Evolutionary conservation across 208 protist genomes (phyloP), one percentile per base, ranked within the genome.

Genomic region (Crithidia fasciculata): DNA sequence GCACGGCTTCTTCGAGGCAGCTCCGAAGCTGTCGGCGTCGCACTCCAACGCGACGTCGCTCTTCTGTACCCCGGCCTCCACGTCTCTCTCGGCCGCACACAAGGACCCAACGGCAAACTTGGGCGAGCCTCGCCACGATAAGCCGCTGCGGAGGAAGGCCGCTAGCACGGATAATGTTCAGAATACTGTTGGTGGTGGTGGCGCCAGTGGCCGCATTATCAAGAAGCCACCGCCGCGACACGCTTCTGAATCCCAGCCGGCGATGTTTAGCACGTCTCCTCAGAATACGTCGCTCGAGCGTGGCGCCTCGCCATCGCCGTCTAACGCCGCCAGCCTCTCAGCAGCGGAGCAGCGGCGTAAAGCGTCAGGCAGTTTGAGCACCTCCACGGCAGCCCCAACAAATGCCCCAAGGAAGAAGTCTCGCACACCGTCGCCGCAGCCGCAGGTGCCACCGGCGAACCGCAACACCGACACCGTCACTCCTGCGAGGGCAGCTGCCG

Each of bases 201-300:
- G 5, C 39, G 19, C 41, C 19, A 37, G 41, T 3, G 43, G 54
- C 2, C 5, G 28, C 9, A 52, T 61, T 7, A 16, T 7, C 41
- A 72, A 58, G 68, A 64, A 62, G 44, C 10, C 68, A 3, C 43
- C 57, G 68, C 56, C 55, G 55, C 44, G 28, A 36, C 60, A 39
- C 19, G 36, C 70, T 7, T 58, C 36, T 15, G 54, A 40, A 3
- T 59, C 65, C 18, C 52, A 70, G 41, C 43, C 65, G 10, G 40
- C 41, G 39, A 69, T 58, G 47, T 18, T 61, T 19, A 61, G 43
- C 54, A 61, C 65, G 8, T 70, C 65, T 4, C 65, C 65, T 0
- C 41, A 2, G 4, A 61, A 61, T 41, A 43, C 54, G 1, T 49
- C 53, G n/a, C 54, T 70, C n/a, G 65, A 50, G 19, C 53, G n/a